Percentiles rank a stretch among this genome's conserved stretches.
Evolutionary conservation across 2,329 filamentous ascomycete species (phyloP).

Genomic region (Cladosporium colombiae): DNA sequence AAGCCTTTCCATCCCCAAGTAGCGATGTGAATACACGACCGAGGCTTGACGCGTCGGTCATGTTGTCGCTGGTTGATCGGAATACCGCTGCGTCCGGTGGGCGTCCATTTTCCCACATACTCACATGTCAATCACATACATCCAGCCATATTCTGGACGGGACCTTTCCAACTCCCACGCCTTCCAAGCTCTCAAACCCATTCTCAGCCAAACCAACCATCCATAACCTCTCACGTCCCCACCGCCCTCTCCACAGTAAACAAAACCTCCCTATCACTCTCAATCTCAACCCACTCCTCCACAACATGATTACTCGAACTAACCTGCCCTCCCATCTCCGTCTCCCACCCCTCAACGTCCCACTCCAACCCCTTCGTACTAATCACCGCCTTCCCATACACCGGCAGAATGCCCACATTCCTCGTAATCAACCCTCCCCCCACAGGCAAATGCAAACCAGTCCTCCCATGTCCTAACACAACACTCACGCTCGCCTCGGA

Average conservation of each 20-base stretch:
- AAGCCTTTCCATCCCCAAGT: neutral
- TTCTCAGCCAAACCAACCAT: neutral
- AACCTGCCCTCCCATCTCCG: constrained; percentile 50
- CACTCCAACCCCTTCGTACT: constrained; percentile 81
- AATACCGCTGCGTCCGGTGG: neutral
- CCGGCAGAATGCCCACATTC: constrained; percentile 82
- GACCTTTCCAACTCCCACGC: neutral
- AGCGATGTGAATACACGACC: neutral
- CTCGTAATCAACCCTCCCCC: constrained; percentile 62
- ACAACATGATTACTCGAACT: constrained; percentile 54
- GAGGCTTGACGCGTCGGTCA: neutral
- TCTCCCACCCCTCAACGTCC: constrained; percentile 84
- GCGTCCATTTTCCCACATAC: neutral
- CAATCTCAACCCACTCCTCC: constrained; percentile 41
- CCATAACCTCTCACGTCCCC: neutral
- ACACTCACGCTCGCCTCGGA: constrained; percentile 82
- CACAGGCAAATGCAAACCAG: constrained; percentile 65
- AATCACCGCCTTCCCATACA: constrained; percentile 77
- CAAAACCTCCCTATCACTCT: constrained; percentile 46
- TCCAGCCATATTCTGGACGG: neutral
- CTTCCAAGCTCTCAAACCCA: neutral
- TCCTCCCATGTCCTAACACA: constrained; percentile 68
- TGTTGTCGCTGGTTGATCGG: neutral
- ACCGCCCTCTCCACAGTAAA: constrained; percentile 47
- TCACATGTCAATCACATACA: neutral